Evolutionary conservation across 768 basidiomycete genomes (phyloP).

Genomic region (Boletus vinaceobasis): DNA sequence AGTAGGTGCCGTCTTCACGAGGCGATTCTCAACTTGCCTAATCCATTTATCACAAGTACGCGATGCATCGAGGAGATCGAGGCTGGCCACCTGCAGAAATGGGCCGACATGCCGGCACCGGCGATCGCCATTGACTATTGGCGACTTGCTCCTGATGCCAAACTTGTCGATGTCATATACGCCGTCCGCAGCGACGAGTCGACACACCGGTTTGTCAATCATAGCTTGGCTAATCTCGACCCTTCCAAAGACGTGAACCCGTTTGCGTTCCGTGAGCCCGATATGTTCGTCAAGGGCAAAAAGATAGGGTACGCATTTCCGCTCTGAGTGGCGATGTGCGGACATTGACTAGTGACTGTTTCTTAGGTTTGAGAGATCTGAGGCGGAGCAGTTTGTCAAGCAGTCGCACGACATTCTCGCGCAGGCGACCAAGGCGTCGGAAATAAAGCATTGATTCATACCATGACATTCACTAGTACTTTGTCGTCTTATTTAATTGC

Average conservation of each 20-base stretch:
- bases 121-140: conserved; percentile 95
- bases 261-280: conserved; percentile 84
- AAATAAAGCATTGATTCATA: conserved; percentile 26
- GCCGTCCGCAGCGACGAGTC: conserved; percentile 92
- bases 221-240: conserved; percentile 87
- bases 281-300: conserved; percentile 79
- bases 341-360: conserved; percentile 20
- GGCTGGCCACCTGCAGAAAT: conserved; percentile 74
- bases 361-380: conserved; percentile 60
- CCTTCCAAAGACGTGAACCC: conserved; percentile 79
- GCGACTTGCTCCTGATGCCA: conserved; percentile 71
- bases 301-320: conserved; percentile 58
- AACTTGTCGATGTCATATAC: conserved; percentile 82
- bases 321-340: neutral
- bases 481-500: conserved; percentile 7
- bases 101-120: conserved; percentile 74
- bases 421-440: conserved; percentile 22
- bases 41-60: conserved; percentile 47
- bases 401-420: conserved; percentile 58
- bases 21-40: conserved; percentile 17
- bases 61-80: conserved; percentile 82
- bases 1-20: conserved; percentile 47
- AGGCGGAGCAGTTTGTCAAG: conserved; percentile 61
- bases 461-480: conserved; percentile 4
- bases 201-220: conserved; percentile 94